Evolutionary conservation across 2,329 filamentous ascomycete genomes (phyloP), one percentile per base, ranked within the genome.

Genomic region (Cordyceps tenuipes): DNA sequence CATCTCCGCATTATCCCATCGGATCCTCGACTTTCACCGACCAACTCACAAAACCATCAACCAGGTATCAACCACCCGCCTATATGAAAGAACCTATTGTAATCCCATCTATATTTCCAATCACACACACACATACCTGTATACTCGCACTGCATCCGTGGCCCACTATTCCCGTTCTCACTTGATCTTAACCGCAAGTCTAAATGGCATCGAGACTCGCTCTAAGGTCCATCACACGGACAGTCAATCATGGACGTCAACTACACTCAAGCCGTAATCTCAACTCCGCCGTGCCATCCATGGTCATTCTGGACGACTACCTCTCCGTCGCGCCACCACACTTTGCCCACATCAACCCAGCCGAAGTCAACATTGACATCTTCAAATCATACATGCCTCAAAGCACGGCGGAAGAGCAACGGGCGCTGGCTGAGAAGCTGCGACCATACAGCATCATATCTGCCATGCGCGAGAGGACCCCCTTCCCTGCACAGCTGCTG

Each of bases 291-390:
- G 39, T 43, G 5, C 60, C 60, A 8, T 62, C 66, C 19, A 59
- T 86, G 60, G 87, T 85, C 21, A 81, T 90, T 64, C 77, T 90
- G 2, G 87, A 90, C 67, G 87, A 90, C 73, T 90, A 90, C 72
- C 84, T 87, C 67, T 76, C 74, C 64, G 75, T 87, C 62, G 81
- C 85, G 0, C 70, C 72, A 36, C 64, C 76, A 15, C 77, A 83
- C 68, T 89, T 90, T 71, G 71, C 72, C 3, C 69, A 74, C 21
- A 73, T 85, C 3, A 64, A 68, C 56, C 65, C 66, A 49, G 70
- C 76, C 12, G 70, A 72, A n/a, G 75, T 90, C 9, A 73, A 76
- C 63, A 69, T 71, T 46, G 73, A 74, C 48, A 72, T 73, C 36
- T 79, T 83, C 62, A 74, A 82, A 4, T 62, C 79, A 80, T 60